These are phyloP conservation scores for Alnus rubra DNA, from an alignment of 306 rosid species.

Conservation along the genomic window DNA sequence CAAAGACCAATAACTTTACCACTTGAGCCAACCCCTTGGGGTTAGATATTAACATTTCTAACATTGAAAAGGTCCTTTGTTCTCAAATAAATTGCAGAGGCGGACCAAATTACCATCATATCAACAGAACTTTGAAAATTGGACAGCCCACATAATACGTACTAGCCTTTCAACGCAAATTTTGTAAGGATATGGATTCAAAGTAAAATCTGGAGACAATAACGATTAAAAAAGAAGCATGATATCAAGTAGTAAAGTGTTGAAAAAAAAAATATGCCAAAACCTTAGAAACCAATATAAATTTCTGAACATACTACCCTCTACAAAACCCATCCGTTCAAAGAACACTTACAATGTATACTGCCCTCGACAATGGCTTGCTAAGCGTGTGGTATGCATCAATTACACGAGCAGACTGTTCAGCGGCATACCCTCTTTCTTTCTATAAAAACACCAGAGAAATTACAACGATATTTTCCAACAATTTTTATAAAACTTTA, in stretches of 20 bases:
- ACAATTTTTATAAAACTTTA: not conserved
- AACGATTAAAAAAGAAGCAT: not conserved
- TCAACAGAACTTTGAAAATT: not conserved
- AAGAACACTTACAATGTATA: conserved; percentile 67
- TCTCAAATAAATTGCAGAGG: not conserved
- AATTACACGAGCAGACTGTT: conserved; percentile 87
- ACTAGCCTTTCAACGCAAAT: not conserved
- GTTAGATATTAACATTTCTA: not conserved
- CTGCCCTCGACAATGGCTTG: conserved; percentile 77
- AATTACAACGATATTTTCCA: not conserved
- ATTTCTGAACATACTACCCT: not conserved
- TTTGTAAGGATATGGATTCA: not conserved
- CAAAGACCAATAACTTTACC: too few relatives aligned
- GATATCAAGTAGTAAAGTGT: not conserved
- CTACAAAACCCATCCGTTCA: not conserved
- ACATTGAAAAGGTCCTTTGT: not conserved
- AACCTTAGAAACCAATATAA: conserved; percentile 16
- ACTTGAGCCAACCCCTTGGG: too few relatives aligned
- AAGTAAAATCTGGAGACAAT: not conserved
- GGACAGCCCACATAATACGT: not conserved
- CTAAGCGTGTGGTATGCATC: conserved; percentile 82
- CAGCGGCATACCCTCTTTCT: conserved; percentile 89
- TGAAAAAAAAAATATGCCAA: not conserved
- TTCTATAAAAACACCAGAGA: conserved; percentile 42
- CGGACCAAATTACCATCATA: not conserved